Evolutionary conservation across 352 stramenopile species (phyloP), one percentile per base, ranked within the genome.

Genomic region (Thalassiosira exigua): DNA sequence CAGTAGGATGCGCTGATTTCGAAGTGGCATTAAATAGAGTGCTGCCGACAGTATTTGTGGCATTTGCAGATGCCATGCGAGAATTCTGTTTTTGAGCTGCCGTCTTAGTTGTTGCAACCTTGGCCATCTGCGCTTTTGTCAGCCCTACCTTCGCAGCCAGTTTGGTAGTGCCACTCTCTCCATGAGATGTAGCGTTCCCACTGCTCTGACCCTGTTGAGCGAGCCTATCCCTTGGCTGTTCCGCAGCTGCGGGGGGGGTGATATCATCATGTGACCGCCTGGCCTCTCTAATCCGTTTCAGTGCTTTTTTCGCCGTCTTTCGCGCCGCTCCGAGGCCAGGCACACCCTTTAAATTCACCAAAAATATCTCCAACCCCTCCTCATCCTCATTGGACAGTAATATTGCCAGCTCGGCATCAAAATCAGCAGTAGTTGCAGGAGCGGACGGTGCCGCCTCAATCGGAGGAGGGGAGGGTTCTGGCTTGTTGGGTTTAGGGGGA

Each of bases 251-350:
- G 1, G 42, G 11, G 11, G 32, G 39, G n/a, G n/a, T n/a, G n/a
- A n/a, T n/a, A n/a, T n/a, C n/a, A n/a, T n/a, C n/a, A n/a, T n/a
- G n/a, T n/a, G n/a, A n/a, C 36, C 62, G 42, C 2, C 54, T 74
- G 2, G 65, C 74, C 50, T 80, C 66, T 69, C 75, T 85, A 24
- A 94, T 66, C 29, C 75, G 69, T 69, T 92, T 93, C 58, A 94
- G 52, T 41, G 90, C 88, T 64, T 94, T 94, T 57, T 93, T 94
- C 26, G 85, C 85, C 72, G 90, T 93, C 69, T 94, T 94, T 26
- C 90, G 78, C 17, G 91, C 57, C n/a, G 77, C 81, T 33, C 79
- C 81, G 53, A 83, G 66, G 36, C 90, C 90, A 54, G 90, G 88
- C 41, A 94, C 75, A 53, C 90, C 90, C 58, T 91, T 90, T 2